These are phyloP conservation scores for Aschersonia sp. DNA, from an alignment of 2,329 filamentous ascomycete genomes.

Conservation along the genomic window DNA sequence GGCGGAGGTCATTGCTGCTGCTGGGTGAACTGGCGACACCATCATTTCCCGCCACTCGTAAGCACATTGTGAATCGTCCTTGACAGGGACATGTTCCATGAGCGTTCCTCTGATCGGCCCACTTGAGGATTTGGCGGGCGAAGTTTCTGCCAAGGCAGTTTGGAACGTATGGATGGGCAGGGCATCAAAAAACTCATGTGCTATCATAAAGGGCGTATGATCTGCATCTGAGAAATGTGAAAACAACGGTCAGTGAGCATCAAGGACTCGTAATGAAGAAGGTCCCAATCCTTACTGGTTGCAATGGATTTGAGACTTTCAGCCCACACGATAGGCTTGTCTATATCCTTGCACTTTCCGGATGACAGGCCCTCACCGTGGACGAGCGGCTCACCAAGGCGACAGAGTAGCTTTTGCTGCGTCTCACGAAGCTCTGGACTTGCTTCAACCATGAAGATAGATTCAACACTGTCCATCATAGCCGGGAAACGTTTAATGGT, in stretches of 20 bases:
- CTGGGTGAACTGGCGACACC: constrained; percentile 51
- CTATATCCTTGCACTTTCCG: constrained; percentile 61
- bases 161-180: constrained; percentile 94
- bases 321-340: constrained; percentile 72
- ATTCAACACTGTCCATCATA: constrained; percentile 63
- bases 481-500: constrained; percentile 72
- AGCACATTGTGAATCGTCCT: not conserved
- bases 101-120: too few species aligned
- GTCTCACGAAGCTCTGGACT: constrained; percentile 61
- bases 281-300: constrained; percentile 30
- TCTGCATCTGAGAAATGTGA: constrained; percentile 31
- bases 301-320: constrained; percentile 80
- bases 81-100: too few species aligned
- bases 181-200: constrained; percentile 97
- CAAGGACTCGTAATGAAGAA: not conserved
- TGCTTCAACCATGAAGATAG: constrained; percentile 92
- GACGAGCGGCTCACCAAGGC: constrained; percentile 47
- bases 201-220: constrained; percentile 81
- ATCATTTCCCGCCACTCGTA: constrained; percentile 72
- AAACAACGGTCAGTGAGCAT: not conserved
- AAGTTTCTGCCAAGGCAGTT: constrained; percentile 35
- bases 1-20: constrained; percentile 34
- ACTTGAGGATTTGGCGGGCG: constrained; percentile 11
- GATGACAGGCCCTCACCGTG: constrained; percentile 58
- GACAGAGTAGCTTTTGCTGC: constrained; percentile 74